Conservation (phyloP, 225 moss, liverwort and hornwort genomes). For the Polytrichum commune region DNA sequence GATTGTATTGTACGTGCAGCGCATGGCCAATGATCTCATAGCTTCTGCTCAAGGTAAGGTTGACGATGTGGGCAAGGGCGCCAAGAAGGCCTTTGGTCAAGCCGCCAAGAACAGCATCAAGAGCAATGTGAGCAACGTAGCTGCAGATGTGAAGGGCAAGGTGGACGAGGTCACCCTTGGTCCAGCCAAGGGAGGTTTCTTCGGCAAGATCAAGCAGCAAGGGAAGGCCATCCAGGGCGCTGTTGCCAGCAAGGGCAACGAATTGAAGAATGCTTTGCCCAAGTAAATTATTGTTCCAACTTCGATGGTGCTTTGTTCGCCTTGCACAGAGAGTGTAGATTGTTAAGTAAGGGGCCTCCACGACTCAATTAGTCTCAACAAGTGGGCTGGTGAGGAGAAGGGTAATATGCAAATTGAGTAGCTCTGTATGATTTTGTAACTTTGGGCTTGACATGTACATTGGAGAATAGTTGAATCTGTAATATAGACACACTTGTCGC, state of each 20-base stretch:
- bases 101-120: conserved; percentile 5
- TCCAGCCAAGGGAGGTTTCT: conserved; percentile 29
- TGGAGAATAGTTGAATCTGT: no score
- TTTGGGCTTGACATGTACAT: no score
- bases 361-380: neutral
- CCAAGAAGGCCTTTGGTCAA: conserved; percentile 18
- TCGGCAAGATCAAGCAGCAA: conserved; percentile 44
- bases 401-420: no score
- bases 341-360: neutral
- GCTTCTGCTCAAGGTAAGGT: conserved; percentile 22
- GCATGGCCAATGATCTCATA: conserved; percentile 27
- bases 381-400: no score
- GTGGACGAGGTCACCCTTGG: conserved; percentile 16
- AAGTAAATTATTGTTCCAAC: neutral
- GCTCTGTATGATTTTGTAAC: no score
- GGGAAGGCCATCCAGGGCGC: conserved; percentile 7
- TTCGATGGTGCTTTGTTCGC: no score
- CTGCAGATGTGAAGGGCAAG: conserved; percentile 22
- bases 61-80: conserved; percentile 10
- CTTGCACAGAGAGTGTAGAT: no score
- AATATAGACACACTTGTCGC: no score
- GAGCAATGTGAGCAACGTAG: conserved; percentile 15
- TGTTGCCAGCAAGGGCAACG: conserved; percentile 12
- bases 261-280: conserved; percentile 8
- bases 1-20: conserved; percentile 1